A percentile compares a stretch with the other conserved stretches of the same genome.
Conservation (phyloP, 2,329 filamentous ascomycete species). For the Cadophora sp. region DNA sequence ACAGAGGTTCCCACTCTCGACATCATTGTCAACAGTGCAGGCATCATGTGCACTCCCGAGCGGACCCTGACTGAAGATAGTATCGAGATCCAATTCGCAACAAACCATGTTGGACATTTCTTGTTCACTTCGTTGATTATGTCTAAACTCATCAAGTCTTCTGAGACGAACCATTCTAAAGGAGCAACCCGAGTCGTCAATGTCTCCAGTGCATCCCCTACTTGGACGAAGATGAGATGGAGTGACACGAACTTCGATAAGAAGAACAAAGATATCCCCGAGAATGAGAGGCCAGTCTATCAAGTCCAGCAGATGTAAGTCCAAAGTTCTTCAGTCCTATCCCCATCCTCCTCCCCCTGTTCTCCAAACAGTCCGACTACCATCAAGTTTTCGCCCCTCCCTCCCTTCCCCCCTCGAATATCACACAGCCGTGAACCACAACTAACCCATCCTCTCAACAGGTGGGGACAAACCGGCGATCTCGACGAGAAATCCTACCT, state of each 20-base stretch:
- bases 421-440: background rate
- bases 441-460: conserved; percentile 1
- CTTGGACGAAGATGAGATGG: conserved; percentile 44
- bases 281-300: conserved; percentile 44
- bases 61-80: conserved; percentile 47
- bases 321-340: background rate
- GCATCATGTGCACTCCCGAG: conserved; percentile 49
- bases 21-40: conserved; percentile 53
- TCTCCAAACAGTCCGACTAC: too few species aligned
- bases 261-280: conserved; percentile 45
- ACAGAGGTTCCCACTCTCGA: conserved; percentile 49
- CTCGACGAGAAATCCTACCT: conserved; percentile 42
- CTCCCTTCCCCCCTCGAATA: too few species aligned
- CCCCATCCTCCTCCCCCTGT: too few species aligned
- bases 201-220: conserved; percentile 39
- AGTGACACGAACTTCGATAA: conserved; percentile 48
- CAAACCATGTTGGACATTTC: conserved; percentile 27
- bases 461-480: conserved; percentile 38
- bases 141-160: conserved; percentile 26
- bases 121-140: conserved; percentile 33
- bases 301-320: conserved; percentile 23
- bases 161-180: conserved; percentile 2
- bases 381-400: too few species aligned
- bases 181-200: conserved; percentile 32
- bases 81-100: conserved; percentile 39